phyloP scores from a whole-genome alignment of 768 basidiomycete genomes.

The Termitomyces sp. region DNA sequence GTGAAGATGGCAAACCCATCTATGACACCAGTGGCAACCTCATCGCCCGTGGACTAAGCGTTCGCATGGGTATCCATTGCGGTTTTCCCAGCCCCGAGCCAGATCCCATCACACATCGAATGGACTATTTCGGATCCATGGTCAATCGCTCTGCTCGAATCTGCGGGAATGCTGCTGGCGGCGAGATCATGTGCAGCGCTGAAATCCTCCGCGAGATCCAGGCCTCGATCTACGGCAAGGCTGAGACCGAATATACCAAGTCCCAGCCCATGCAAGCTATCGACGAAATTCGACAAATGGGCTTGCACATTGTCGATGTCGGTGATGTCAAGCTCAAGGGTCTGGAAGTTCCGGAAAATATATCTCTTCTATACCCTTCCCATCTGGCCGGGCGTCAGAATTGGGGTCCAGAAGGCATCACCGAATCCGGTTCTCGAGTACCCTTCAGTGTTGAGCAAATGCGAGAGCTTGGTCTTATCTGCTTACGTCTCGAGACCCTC shows the following conservation, averaged over 20 bases:
- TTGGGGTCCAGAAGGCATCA: conserved; percentile 26
- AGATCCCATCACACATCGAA: conserved; percentile 87
- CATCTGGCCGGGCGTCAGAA: conserved; percentile 70
- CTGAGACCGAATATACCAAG: conserved; percentile 59
- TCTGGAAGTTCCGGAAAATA: conserved; percentile 82
- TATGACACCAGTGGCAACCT: conserved; percentile 61
- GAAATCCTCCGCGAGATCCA: conserved; percentile 84
- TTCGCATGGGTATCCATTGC: conserved; percentile 97
- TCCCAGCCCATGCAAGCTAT: conserved; percentile 57
- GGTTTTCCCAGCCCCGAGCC: conserved; percentile 86
- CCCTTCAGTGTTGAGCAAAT: conserved; percentile 74
- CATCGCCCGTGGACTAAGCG: conserved; percentile 84
- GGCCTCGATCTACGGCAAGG: conserved; percentile 54
- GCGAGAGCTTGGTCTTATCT: conserved; percentile 65
- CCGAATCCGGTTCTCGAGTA: conserved; percentile 46
- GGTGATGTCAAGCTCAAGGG: conserved; percentile 95
- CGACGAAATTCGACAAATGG: conserved; percentile 72
- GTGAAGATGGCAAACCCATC: conserved; percentile 84
- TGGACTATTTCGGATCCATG: conserved; percentile 98
- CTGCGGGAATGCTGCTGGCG: conserved; percentile 77
- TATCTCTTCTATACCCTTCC: conserved; percentile 82
- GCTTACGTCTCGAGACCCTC: conserved; percentile 78
- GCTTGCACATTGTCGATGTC: conserved; percentile 65
- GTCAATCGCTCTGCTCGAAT: conserved; percentile 93
- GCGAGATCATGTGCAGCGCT: conserved; percentile 89